A percentile compares a stretch with the other conserved stretches of the same genome.
These are phyloP conservation scores for Fistulifera pelliculosa DNA, from an alignment of 108 stramenopile genomes.

Conservation along the genomic window DNA sequence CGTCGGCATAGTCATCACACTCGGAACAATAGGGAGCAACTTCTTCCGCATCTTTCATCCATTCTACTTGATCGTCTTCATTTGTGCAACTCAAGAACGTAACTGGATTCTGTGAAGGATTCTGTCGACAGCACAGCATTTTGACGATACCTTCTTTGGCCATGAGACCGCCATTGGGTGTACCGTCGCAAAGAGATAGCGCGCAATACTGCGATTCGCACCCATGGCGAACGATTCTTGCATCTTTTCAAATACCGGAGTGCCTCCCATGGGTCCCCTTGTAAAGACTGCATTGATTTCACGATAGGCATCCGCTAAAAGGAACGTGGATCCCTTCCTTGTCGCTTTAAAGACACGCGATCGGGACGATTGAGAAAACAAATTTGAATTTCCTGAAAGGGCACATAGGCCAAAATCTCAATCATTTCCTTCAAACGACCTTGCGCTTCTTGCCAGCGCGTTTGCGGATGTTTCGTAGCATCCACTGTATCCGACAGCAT, in stretches of 20 bases:
- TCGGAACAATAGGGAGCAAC: constrained; percentile 28
- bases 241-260: constrained; percentile 15
- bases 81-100: constrained; percentile 36
- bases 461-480: constrained; percentile 4
- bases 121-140: constrained; percentile 15
- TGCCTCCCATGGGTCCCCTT: constrained; percentile 11
- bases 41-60: constrained; percentile 31
- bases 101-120: constrained; percentile 22
- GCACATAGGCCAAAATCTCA: constrained; percentile 25
- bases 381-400: constrained; percentile 10
- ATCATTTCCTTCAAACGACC: constrained; percentile 18
- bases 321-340: constrained; percentile 11
- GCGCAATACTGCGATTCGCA: constrained; percentile 6
- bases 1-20: constrained; percentile 33
- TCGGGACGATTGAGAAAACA: constrained; percentile 20
- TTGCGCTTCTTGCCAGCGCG: constrained; percentile 20
- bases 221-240: constrained; percentile 9
- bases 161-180: constrained; percentile 17
- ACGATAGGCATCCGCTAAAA: constrained; percentile 14
- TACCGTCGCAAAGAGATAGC: constrained; percentile 25
- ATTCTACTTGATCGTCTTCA: constrained; percentile 24
- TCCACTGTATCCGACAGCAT: constrained; percentile 2
- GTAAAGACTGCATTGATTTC: constrained; percentile 11
- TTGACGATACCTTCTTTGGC: constrained; percentile 15
- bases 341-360: constrained; percentile 4